phyloP scores from a whole-genome alignment of 177 flowering plant genomes.

The Vitis hybrid region DNA sequence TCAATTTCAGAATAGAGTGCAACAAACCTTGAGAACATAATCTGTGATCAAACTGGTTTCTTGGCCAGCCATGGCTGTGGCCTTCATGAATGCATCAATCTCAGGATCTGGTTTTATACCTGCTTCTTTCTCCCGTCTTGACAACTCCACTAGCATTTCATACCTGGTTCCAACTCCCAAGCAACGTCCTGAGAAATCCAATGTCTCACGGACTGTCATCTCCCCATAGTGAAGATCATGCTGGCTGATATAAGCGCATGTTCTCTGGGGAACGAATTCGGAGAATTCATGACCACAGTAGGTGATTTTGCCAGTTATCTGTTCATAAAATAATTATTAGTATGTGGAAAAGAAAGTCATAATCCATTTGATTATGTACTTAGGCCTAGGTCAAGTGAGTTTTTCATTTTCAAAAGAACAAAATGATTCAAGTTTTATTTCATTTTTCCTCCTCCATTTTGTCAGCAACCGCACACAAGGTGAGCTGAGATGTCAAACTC shows the following conservation, averaged over 20 bases:
- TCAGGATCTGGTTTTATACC: conserved; percentile 69
- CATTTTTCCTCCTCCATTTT: no score
- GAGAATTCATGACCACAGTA: conserved; percentile 35
- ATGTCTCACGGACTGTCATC: conserved; percentile 38
- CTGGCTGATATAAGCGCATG: conserved; percentile 38
- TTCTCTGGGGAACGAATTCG: conserved; percentile 37
- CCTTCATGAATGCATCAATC: conserved; percentile 67
- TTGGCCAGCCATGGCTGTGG: conserved; percentile 58
- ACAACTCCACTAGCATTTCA: conserved; percentile 39
- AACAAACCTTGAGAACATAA: conserved; percentile 56
- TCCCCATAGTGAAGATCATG: conserved; percentile 40
- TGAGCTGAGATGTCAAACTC: no score
- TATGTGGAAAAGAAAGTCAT: no score
- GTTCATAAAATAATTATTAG: background rate
- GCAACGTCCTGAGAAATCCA: conserved; percentile 35
- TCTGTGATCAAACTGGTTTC: conserved; percentile 58
- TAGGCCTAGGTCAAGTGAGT: no score
- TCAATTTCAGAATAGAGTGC: background rate
- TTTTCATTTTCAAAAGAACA: background rate
- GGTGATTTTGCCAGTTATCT: conserved; percentile 34
- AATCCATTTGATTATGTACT: no score
- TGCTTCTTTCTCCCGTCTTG: conserved; percentile 51
- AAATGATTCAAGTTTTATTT: background rate
- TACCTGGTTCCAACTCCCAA: conserved; percentile 37
- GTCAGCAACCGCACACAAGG: no score